A percentile compares a stretch with the other conserved stretches of the same genome.
Evolutionary conservation across 2,329 filamentous ascomycete species (phyloP).

Genomic region (Hypomyces perniciosus): DNA sequence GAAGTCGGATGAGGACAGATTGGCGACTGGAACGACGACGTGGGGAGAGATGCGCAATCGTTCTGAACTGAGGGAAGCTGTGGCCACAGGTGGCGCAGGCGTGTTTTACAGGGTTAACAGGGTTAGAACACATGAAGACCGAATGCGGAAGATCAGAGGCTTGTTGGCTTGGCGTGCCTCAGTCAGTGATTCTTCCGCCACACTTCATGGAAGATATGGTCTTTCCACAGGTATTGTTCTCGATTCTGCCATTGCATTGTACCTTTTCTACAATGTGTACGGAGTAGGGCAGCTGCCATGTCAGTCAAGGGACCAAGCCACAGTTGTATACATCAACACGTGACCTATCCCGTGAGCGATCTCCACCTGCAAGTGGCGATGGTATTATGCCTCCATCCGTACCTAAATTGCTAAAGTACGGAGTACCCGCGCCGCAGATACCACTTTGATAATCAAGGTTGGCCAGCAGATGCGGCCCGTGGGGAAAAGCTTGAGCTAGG

Average conservation of each 20-base stretch:
- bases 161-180: neutral
- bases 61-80: conserved; percentile 6
- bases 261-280: neutral
- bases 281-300: neutral
- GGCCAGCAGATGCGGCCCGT: neutral
- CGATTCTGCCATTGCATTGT: neutral
- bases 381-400: neutral
- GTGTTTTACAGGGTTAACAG: neutral
- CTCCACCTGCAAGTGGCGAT: neutral
- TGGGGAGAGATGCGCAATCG: conserved; percentile 2
- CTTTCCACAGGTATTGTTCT: neutral
- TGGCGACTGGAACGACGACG: conserved; percentile 3
- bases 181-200: too few species aligned
- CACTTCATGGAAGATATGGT: too few species aligned
- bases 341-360: neutral
- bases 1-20: neutral
- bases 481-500: neutral
- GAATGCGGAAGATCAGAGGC: neutral
- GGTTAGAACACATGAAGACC: too few species aligned
- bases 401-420: too few species aligned
- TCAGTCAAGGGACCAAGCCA: neutral
- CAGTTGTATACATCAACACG: neutral
- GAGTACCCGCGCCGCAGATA: neutral
- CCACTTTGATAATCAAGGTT: neutral
- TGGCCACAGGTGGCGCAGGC: conserved; percentile 6